These are phyloP conservation scores for Cordyceps javanica DNA, from an alignment of 2,329 filamentous ascomycete species.

Conservation along the genomic window DNA sequence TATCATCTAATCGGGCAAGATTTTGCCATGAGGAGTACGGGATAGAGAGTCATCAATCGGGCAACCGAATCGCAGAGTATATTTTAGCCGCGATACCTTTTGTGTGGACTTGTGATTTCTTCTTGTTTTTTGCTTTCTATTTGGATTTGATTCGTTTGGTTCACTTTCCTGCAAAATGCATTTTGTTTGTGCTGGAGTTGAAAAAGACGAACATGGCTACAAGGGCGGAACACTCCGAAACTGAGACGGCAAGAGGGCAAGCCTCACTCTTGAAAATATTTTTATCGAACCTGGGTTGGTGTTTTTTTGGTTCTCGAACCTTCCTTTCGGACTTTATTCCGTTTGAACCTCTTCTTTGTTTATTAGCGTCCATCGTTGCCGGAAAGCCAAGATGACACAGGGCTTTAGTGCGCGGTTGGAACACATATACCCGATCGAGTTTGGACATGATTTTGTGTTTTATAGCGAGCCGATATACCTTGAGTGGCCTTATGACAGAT, in stretches of 20 bases:
- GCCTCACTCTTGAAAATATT: constrained; percentile 7
- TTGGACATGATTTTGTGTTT: constrained; percentile 5
- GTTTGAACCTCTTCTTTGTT: neutral
- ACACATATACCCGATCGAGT: constrained; percentile 16
- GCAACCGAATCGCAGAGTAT: constrained; percentile 6
- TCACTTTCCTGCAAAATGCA: neutral
- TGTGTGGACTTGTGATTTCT: neutral
- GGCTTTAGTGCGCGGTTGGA: constrained; percentile 18
- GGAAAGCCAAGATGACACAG: constrained; percentile 19
- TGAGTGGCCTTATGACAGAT: neutral
- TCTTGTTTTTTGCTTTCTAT: neutral
- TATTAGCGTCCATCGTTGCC: neutral
- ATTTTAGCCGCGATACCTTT: neutral
- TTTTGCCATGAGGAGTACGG: neutral
- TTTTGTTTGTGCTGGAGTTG: constrained; percentile 10
- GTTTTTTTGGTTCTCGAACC: neutral
- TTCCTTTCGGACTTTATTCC: neutral
- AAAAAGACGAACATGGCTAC: constrained; percentile 9
- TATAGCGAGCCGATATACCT: constrained; percentile 8
- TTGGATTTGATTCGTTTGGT: neutral
- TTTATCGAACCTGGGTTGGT: constrained; percentile 1
- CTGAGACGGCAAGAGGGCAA: constrained; percentile 13
- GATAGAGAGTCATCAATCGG: constrained; percentile 6
- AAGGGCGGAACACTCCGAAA: constrained; percentile 14
- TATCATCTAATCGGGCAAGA: neutral